These are phyloP conservation scores for Aspergillus tubingensis DNA, from an alignment of 2,329 filamentous ascomycete genomes.

Conservation along the genomic window DNA sequence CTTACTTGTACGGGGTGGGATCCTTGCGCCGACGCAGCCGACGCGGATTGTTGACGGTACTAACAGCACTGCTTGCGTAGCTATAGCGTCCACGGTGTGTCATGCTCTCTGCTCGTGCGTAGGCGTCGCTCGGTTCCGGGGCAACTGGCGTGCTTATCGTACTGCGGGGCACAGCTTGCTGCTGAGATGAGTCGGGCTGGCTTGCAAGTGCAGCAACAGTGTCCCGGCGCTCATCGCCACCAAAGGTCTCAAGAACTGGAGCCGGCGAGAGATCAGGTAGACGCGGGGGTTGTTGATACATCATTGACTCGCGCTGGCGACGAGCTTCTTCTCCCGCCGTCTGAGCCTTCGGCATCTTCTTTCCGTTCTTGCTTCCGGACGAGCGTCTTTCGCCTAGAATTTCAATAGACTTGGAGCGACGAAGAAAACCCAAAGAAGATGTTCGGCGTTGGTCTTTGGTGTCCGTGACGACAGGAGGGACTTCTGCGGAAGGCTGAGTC, in stretches of 20 bases:
- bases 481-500: constrained; percentile 35
- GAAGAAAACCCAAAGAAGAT: constrained; percentile 59
- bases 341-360: constrained; percentile 42
- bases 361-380: constrained; percentile 34
- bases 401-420: constrained; percentile 69
- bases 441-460: constrained; percentile 46
- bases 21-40: constrained; percentile 93
- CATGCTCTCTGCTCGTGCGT: constrained; percentile 89
- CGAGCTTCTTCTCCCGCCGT: constrained; percentile 54
- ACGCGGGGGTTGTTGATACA: constrained; percentile 62
- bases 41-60: constrained; percentile 88
- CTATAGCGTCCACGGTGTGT: constrained; percentile 94
- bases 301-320: constrained; percentile 59
- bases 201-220: constrained; percentile 56
- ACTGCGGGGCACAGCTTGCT: constrained; percentile 25
- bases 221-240: constrained; percentile 65
- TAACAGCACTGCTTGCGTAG: constrained; percentile 89
- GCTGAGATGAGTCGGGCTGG: constrained; percentile 40
- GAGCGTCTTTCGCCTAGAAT: constrained; percentile 56
- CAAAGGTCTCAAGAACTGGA: constrained; percentile 58
- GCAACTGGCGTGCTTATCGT: constrained; percentile 27
- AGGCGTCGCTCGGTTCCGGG: constrained; percentile 65
- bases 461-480: constrained; percentile 38
- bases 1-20: constrained; percentile 97
- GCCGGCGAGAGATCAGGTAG: constrained; percentile 50